These are phyloP conservation scores for Penicillium glabrum DNA, from an alignment of 2,329 filamentous ascomycete genomes.

Conservation along the genomic window DNA sequence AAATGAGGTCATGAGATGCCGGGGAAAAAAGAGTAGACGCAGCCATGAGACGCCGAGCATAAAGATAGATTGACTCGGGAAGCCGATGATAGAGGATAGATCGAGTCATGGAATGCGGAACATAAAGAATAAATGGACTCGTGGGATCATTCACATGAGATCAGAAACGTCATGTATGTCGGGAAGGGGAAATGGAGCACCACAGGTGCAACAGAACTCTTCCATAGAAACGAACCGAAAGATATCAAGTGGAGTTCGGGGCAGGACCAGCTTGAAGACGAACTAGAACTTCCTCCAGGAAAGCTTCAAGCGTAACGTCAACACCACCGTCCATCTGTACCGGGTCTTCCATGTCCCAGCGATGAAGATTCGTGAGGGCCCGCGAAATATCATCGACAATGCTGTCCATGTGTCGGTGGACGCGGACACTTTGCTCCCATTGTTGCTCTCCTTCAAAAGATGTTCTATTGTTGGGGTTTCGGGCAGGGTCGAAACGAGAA, in stretches of 20 bases:
- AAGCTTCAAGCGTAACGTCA: slow-evolving; percentile 82
- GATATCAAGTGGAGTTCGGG: background rate
- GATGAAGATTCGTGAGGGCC: slow-evolving; percentile 86
- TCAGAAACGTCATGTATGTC: background rate
- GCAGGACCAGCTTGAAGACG: slow-evolving; percentile 72
- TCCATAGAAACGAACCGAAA: background rate
- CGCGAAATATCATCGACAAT: slow-evolving; percentile 79
- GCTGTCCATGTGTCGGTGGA: slow-evolving; percentile 22
- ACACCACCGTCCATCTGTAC: slow-evolving; percentile 94
- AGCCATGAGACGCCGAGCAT: too few relatives aligned
- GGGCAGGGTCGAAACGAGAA: slow-evolving; percentile 38
- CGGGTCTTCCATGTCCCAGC: slow-evolving; percentile 79
- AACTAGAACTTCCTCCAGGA: slow-evolving; percentile 91
- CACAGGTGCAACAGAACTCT: background rate
- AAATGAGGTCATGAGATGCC: too few relatives aligned
- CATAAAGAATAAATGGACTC: background rate
- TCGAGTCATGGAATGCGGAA: too few relatives aligned
- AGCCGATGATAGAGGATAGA: too few relatives aligned
- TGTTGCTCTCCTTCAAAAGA: slow-evolving; percentile 19
- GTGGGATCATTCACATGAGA: background rate
- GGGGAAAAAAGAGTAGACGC: too few relatives aligned
- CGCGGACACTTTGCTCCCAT: slow-evolving; percentile 19
- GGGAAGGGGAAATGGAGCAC: background rate
- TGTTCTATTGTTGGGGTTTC: slow-evolving; percentile 17
- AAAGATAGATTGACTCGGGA: too few relatives aligned